phyloP scores from a whole-genome alignment of 371 early-diverging fungal genomes.

The Zychaea mexicana region DNA sequence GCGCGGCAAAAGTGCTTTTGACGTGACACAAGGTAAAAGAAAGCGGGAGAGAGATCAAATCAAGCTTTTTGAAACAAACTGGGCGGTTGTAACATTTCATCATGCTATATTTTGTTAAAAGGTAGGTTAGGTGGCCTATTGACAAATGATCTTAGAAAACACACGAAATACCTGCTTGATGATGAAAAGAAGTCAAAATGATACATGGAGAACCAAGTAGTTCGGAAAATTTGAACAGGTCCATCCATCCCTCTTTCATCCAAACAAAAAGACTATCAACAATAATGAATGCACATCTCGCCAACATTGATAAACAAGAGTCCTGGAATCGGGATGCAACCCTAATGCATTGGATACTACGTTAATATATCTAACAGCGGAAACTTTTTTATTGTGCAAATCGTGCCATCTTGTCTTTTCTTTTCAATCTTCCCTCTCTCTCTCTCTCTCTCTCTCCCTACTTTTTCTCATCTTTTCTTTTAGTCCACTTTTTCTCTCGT shows the following conservation, averaged over 20 bases:
- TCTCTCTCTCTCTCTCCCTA: conserved; percentile 3
- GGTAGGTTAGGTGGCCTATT: no score
- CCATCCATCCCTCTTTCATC: no score
- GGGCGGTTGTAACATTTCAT: no score
- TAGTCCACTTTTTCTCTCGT: background rate
- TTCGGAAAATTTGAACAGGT: background rate
- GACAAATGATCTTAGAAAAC: no score
- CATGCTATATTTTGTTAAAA: no score
- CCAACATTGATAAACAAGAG: conserved; percentile 3
- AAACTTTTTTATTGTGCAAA: background rate
- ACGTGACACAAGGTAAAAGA: no score
- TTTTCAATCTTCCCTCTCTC: background rate
- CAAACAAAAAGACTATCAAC: background rate
- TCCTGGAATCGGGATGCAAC: background rate
- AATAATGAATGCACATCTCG: background rate
- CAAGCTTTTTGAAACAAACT: no score
- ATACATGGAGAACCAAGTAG: no score
- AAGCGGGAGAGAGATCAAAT: no score
- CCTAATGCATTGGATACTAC: background rate
- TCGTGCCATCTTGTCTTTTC: background rate
- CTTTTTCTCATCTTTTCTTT: background rate
- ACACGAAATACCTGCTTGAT: no score
- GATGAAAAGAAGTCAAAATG: no score
- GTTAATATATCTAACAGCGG: background rate
- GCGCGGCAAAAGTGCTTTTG: no score